Evolutionary conservation across 2,329 filamentous ascomycete species (phyloP), one percentile per base, ranked within the genome.

Genomic region (Westerdykella sp.): DNA sequence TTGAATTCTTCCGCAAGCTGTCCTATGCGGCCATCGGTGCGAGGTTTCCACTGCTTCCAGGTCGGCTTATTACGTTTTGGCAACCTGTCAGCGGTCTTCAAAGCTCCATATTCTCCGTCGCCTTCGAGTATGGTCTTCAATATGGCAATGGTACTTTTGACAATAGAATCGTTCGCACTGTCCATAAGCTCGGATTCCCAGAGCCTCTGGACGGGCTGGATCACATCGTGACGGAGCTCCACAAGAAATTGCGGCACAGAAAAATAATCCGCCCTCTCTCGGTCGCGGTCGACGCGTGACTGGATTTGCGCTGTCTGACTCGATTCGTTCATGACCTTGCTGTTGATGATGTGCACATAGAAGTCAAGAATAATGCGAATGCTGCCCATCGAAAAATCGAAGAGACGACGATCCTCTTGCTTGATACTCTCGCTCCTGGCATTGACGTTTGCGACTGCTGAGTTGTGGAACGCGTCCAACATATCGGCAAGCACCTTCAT

Each of bases 141-240:
- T 37, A 95, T 91, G 25, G 89, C 85, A 46, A 97, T 80, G 12
- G 95, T 73, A 42, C 81, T 84, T 54, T 87, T 85, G 14, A 93
- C 80, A 34, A 90, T 85, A 16, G 81, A 77, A 18, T 82, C 83
- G 3, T 85, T 82, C 1, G 88, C 80, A 56, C 87, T 90, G 54
- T 95, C 88, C 14, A 93, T 80, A 38, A 95, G 79, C 21, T 81
- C 74, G 1, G 89, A 94, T 53, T 87, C 82, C 94, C 93, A 98
- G 22, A 97, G 77, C 37, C 83, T 77, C 44, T 79, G 78, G 34
- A 93, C 77, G 37, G 84, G 79, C 1, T 89, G 87, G 12, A 96
- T 70, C 21, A 96, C 80, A 21, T 83, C 80, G 68, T 85, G 81
- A 34, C 93, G 84, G 34, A 97, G 69, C 63, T 97, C 91, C 5